A percentile compares a stretch with the other conserved stretches of the same genome.
Evolutionary conservation across 78 protist genomes (phyloP).

Genomic region (Monosiga brevicollis): DNA sequence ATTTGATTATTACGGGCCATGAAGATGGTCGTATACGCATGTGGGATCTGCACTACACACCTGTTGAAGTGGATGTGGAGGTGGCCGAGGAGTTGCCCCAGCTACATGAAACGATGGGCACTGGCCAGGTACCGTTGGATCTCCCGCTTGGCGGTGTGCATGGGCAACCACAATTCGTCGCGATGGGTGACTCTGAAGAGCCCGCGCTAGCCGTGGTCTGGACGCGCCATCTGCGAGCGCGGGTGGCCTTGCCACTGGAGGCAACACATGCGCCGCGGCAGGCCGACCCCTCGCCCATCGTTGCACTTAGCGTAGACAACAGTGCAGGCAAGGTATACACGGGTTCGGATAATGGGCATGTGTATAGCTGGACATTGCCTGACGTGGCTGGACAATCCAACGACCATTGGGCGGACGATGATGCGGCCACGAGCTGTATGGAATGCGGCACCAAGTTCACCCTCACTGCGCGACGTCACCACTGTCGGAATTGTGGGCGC

Average conservation of each 20-base stretch:
- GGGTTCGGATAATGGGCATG: no score
- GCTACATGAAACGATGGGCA: no score
- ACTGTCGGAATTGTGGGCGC: conserved; percentile 21
- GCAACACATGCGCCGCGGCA: neutral
- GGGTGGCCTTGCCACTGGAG: neutral
- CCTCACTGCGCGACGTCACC: conserved; percentile 10
- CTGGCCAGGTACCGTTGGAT: no score
- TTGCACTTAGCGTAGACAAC: neutral
- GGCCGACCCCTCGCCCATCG: neutral
- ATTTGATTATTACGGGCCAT: conserved; percentile 5
- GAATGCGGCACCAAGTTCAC: neutral
- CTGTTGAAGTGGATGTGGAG: neutral
- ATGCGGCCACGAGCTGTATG: neutral
- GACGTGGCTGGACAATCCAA: neutral
- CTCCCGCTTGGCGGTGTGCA: neutral
- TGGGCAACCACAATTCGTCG: neutral
- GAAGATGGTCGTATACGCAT: neutral
- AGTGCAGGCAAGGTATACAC: neutral
- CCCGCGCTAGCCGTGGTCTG: neutral
- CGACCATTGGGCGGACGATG: conserved; percentile 3
- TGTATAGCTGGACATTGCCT: conserved; percentile 14
- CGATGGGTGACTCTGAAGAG: neutral
- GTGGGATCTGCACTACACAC: neutral
- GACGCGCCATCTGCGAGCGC: neutral
- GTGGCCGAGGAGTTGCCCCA: no score